Percentiles rank a stretch among this genome's conserved stretches.
These are phyloP conservation scores for Penicillium canariense DNA, from an alignment of 495 filamentous ascomycete species.

Conservation along the genomic window DNA sequence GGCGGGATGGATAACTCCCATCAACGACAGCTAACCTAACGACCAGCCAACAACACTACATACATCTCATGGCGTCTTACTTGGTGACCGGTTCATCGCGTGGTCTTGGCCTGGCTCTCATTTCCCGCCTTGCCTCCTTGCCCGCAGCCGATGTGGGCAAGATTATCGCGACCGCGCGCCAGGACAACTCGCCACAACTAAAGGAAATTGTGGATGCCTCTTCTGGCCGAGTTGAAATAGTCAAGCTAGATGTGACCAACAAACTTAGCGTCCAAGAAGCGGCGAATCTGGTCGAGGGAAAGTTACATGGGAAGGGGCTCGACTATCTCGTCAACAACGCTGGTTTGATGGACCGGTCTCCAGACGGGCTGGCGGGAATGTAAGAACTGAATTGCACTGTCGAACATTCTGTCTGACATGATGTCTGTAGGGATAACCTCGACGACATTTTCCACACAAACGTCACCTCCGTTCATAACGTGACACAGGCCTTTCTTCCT, in stretches of 20 bases:
- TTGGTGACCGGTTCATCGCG: conserved; percentile 45
- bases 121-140: conserved; percentile 27
- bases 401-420: neutral
- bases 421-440: conserved; percentile 31
- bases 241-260: conserved; percentile 46
- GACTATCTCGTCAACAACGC: conserved; percentile 57
- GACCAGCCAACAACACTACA: neutral
- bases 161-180: conserved; percentile 39
- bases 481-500: conserved; percentile 45
- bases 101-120: conserved; percentile 55
- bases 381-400: conserved; percentile 11
- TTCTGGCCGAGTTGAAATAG: conserved; percentile 38
- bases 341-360: conserved; percentile 27
- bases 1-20: neutral
- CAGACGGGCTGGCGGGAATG: conserved; percentile 32
- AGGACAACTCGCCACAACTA: conserved; percentile 27
- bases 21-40: neutral
- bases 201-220: conserved; percentile 19
- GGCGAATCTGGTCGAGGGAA: conserved; percentile 29
- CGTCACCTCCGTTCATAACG: conserved; percentile 41
- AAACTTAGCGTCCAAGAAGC: conserved; percentile 42
- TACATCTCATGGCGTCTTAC: conserved; percentile 26
- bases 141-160: conserved; percentile 30
- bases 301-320: conserved; percentile 41
- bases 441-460: conserved; percentile 43